Conservation (phyloP, 192 early-diverging fungal species). For the Backusella psychrophila region DNA sequence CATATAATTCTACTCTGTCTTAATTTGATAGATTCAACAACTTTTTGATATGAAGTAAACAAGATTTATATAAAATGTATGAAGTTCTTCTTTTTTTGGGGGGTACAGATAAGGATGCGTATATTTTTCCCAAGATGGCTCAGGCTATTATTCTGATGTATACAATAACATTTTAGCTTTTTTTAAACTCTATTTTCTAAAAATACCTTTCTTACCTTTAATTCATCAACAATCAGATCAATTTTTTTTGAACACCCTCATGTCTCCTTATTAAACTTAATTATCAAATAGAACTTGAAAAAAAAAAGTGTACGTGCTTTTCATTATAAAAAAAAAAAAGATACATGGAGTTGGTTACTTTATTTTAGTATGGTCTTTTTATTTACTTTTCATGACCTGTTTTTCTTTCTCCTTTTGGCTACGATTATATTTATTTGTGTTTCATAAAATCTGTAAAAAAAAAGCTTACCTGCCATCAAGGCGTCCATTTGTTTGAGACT, state of each 20-base stretch:
- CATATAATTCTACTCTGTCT: background rate
- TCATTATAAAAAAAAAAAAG: background rate
- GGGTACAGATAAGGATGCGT: background rate
- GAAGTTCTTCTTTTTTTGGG: background rate
- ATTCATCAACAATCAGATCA: background rate
- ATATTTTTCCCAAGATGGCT: background rate
- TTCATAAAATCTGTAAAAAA: background rate
- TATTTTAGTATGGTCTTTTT: background rate
- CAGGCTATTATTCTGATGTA: background rate
- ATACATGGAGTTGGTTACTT: background rate
- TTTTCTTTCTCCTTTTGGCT: background rate
- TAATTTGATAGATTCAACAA: background rate
- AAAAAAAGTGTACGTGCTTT: background rate
- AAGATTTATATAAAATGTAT: background rate
- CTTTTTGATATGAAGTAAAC: background rate
- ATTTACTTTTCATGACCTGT: background rate
- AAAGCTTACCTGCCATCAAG: background rate
- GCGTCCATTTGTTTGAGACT: background rate
- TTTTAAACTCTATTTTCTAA: background rate
- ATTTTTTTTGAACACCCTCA: background rate
- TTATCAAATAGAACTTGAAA: background rate
- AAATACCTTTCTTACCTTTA: background rate
- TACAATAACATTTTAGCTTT: background rate
- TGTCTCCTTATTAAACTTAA: background rate
- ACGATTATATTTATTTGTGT: slow-evolving; percentile 3